Percentiles rank a stretch among this genome's conserved stretches.
Evolutionary conservation across 306 rosid genomes (phyloP).

Genomic region (Dicorynia guianensis): DNA sequence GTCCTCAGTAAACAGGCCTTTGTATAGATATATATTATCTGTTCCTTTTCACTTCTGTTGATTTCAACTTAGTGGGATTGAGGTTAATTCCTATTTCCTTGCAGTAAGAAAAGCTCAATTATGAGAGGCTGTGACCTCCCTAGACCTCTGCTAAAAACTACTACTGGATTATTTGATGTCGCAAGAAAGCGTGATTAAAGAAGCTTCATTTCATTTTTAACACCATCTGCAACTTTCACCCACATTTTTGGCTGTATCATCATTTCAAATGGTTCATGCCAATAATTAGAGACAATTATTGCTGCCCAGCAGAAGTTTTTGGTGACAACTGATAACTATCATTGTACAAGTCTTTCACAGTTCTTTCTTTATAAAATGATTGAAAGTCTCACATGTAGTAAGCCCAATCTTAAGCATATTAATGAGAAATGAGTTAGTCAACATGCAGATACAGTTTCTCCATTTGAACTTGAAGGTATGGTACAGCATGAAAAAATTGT

Average conservation of each 20-base stretch:
- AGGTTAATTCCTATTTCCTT: constrained; percentile 18
- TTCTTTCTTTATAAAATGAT: neutral
- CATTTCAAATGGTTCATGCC: constrained; percentile 25
- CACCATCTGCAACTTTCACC: constrained; percentile 4
- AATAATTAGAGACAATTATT: constrained; percentile 16
- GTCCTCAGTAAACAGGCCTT: neutral
- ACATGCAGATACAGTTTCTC: neutral
- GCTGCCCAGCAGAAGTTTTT: constrained; percentile 16
- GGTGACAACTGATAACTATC: constrained; percentile 3
- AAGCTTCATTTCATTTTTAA: neutral
- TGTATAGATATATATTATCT: neutral
- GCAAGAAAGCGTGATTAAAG: neutral
- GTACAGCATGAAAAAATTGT: constrained; percentile 15
- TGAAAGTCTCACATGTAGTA: constrained; percentile 24
- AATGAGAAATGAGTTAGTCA: neutral
- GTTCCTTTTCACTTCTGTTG: constrained; percentile 16
- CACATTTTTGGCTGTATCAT: constrained; percentile 20
- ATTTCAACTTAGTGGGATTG: constrained; percentile 2
- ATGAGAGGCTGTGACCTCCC: constrained; percentile 74
- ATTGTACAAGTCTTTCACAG: constrained; percentile 21
- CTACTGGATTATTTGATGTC: neutral
- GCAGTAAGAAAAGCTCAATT: constrained; percentile 94
- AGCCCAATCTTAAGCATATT: constrained; percentile 23
- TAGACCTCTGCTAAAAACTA: neutral
- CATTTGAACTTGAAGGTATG: constrained; percentile 27